Evolutionary conservation across 2,329 filamentous ascomycete genomes (phyloP).

Genomic region (Alternaria alternata): DNA sequence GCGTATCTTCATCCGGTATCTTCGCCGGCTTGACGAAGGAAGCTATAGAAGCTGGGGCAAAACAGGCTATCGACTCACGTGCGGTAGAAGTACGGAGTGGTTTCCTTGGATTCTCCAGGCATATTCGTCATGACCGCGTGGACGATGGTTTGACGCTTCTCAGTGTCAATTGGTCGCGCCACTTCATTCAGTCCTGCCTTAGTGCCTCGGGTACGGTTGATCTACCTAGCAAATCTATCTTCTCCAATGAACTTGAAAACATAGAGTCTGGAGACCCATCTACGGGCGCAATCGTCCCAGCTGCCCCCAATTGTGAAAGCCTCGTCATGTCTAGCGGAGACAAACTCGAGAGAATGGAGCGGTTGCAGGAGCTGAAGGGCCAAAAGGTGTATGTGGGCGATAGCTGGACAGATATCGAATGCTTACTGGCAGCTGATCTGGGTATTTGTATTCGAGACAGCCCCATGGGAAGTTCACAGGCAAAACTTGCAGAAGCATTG

Average conservation of each 20-base stretch:
- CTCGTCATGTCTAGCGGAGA: slow-evolving; percentile 50
- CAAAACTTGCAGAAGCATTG: slow-evolving; percentile 46
- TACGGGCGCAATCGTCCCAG: slow-evolving; percentile 26
- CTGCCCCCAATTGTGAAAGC: slow-evolving; percentile 19
- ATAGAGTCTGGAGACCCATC: slow-evolving; percentile 20
- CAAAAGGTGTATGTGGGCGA: slow-evolving; percentile 57
- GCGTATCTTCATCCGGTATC: slow-evolving; percentile 51
- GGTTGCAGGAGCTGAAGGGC: slow-evolving; percentile 10
- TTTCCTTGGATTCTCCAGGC: slow-evolving; percentile 45
- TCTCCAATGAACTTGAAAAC: slow-evolving; percentile 37
- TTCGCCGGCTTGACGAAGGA: slow-evolving; percentile 49
- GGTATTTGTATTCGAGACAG: slow-evolving; percentile 57
- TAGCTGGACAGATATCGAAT: slow-evolving; percentile 58
- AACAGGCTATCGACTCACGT: slow-evolving; percentile 37
- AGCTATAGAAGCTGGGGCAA: slow-evolving; percentile 40
- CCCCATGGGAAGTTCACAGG: slow-evolving; percentile 44
- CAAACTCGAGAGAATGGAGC: slow-evolving; percentile 47
- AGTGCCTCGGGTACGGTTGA: slow-evolving; percentile 5
- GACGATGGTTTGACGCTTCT: slow-evolving; percentile 45
- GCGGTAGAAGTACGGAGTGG: slow-evolving; percentile 49
- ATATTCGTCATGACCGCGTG: slow-evolving; percentile 16
- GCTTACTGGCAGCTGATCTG: slow-evolving; percentile 54
- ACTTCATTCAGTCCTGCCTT: slow-evolving; percentile 51
- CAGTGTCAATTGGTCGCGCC: slow-evolving; percentile 59
- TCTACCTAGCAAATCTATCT: slow-evolving; percentile 11